A percentile compares a stretch with the other conserved stretches of the same genome.
Evolutionary conservation across 139 green algal genomes (phyloP).

Genomic region (Penium margaritaceum): DNA sequence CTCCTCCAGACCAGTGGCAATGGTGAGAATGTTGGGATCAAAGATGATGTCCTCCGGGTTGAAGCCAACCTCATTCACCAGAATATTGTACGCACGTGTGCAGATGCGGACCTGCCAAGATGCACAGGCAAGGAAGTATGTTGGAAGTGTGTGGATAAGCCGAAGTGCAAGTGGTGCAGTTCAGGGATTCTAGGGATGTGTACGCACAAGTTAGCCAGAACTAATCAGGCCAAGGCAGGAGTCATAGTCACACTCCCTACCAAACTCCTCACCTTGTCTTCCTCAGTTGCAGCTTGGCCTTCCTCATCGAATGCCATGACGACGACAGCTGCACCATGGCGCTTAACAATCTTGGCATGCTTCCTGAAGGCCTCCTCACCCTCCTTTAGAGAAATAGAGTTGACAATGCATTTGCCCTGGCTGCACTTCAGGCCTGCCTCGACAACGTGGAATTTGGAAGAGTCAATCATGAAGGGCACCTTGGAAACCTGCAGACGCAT

Average conservation of each 20-base stretch:
- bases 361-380: slow-evolving; percentile 82
- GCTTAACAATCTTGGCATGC: slow-evolving; percentile 70
- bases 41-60: slow-evolving; percentile 94
- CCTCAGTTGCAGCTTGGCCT: slow-evolving; percentile 60
- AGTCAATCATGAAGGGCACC: slow-evolving; percentile 98
- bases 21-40: slow-evolving; percentile 95
- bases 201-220: no score
- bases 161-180: no score
- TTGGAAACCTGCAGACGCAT: slow-evolving; percentile 37
- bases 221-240: no score
- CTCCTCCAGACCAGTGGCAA: slow-evolving; percentile 88
- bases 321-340: slow-evolving; percentile 83
- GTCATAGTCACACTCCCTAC: no score
- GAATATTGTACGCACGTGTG: slow-evolving; percentile 79
- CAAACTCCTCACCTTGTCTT: slow-evolving; percentile 78
- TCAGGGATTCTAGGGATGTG: no score
- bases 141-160: no score
- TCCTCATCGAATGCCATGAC: slow-evolving; percentile 98
- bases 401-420: slow-evolving; percentile 94
- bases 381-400: slow-evolving; percentile 95
- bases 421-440: slow-evolving; percentile 92
- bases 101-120: no score
- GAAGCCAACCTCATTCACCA: slow-evolving; percentile 89
- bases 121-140: no score
- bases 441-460: slow-evolving; percentile 89